Evolutionary conservation across 345 rosid species (phyloP), one percentile per base, ranked within the genome.

Genomic region (Eucalyptus cloeziana): DNA sequence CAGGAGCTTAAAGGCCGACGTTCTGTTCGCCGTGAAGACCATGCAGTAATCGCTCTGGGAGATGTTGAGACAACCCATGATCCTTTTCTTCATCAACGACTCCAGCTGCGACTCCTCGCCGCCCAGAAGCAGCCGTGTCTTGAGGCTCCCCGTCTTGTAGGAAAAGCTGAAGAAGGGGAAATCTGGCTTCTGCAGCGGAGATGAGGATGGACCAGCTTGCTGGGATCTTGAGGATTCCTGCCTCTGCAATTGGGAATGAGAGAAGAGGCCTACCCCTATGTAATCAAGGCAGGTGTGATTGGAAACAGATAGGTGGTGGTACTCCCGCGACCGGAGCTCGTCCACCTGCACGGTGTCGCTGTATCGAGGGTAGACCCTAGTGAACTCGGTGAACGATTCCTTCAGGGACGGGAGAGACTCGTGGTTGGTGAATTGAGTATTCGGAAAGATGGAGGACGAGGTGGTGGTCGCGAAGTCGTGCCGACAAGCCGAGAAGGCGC

Each of bases 1-100:
- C 43, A 96, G 90, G n/a, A 96, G 98, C 88, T 93, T 96, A 92
- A 97, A 97, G 87, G 99, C 99, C n/a, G 97, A 95, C 64, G 98
- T 96, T 90, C 97, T 94, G 90, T 95, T 97, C 22, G 95, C 95
- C 3, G 99, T 97, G 92, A 96, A 96, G 71, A 96, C 99, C 99
- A 97, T 95, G 86, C 93, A 89, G 91, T 97, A 96, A 80, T 96
- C 99, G 24, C 90, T 93, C 87, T 95, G 96, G 44, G 98, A 96
- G 90, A 96, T 89, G 83, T 95, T 94, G 33, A 97, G 95, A 88
- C 96, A 97, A 27, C 86, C 49, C 99, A 96, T 96, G 88, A 96
- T 94, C 94, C 94, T 94, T 90, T 91, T 94, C 95, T 93, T 96
- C 92, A 96, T 95, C 27, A 94, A 93, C 76, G 94, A 91, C 90